Percentiles rank a stretch among this genome's conserved stretches.
These are phyloP conservation scores for Adansonia madagascariensis DNA, from an alignment of 441 rosid genomes.

Conservation along the genomic window DNA sequence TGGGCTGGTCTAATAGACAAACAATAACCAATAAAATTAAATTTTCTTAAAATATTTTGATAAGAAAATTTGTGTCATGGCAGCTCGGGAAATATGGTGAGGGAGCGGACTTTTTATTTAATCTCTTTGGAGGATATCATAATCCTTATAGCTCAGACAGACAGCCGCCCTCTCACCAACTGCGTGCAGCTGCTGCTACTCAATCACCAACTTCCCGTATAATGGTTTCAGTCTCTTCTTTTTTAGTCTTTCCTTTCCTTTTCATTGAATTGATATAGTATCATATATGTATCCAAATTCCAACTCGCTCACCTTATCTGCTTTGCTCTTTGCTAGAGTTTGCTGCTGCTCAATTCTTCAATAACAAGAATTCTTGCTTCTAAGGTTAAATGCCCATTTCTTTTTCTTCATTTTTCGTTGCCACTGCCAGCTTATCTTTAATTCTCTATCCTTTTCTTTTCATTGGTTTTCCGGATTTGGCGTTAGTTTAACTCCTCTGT, in stretches of 20 bases:
- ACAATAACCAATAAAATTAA: no score
- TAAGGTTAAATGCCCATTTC: neutral
- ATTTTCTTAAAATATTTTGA: no score
- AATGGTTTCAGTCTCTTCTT: neutral
- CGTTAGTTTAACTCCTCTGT: neutral
- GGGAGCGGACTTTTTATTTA: no score
- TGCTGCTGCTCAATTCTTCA: neutral
- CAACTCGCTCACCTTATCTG: neutral
- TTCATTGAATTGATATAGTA: neutral
- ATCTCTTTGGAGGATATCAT: neutral
- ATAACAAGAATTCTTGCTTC: neutral
- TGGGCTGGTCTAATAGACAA: no score
- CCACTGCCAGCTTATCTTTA: neutral
- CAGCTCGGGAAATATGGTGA: no score
- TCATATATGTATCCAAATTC: neutral
- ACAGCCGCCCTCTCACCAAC: neutral
- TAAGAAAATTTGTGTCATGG: no score
- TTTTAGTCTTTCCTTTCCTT: no score
- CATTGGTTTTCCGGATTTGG: no score
- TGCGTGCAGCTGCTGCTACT: neutral
- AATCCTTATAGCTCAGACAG: neutral
- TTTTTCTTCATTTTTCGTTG: neutral
- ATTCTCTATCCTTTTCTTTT: neutral
- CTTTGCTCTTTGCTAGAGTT: neutral
- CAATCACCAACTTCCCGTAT: neutral